Evolutionary conservation across 2,329 filamentous ascomycete species (phyloP), one percentile per base, ranked within the genome.

Genomic region (Atkinsonella hypoxylon): DNA sequence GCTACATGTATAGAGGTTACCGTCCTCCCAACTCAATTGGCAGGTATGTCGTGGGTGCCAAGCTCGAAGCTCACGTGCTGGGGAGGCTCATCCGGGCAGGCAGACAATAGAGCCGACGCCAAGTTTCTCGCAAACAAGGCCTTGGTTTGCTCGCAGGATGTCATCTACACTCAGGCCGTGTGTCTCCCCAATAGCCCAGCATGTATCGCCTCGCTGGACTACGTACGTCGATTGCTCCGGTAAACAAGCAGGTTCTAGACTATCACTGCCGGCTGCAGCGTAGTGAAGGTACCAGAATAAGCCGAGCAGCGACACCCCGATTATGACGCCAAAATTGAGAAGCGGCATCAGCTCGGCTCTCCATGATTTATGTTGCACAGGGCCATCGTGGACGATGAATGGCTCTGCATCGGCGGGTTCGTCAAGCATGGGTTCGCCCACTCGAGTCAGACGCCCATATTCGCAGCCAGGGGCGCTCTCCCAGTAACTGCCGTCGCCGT

Each of bases 261-360:
- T 22, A 10, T 32, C 32, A 11, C 44, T 39, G 36, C 22, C 30
- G 10, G 41, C 58, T 0, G 66, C 58, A 2, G 61, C 62, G 50
- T 62, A 58, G 51, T 65, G 61, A 17, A 77, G 63, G 60, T 71
- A 72, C 71, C 72, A 77, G 53, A 74, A 70, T 42, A 81, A 57
- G 17, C 71, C 59, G 34, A 80, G 58, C 45, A 81, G 61, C 53
- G 71, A 74, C 15, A 79, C 57, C 4, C 76, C 66, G 49, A 78
- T 67, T 36, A 81, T 61, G 53, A 80, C 62, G 49, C 75, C 76
- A 62, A 80, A 81, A 59, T 79, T 79, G 58, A 81, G 67, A 55
- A 81, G 65, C n/a, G 74, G 74, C 65, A 69, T 71, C 64, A 76
- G 65, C 53, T 76, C 72, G 34, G 70, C 68, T 31, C 77, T 69